Base-by-base conservation (phyloP, 1,284 basidiomycete genomes). In the Vanrija sp. region DNA sequence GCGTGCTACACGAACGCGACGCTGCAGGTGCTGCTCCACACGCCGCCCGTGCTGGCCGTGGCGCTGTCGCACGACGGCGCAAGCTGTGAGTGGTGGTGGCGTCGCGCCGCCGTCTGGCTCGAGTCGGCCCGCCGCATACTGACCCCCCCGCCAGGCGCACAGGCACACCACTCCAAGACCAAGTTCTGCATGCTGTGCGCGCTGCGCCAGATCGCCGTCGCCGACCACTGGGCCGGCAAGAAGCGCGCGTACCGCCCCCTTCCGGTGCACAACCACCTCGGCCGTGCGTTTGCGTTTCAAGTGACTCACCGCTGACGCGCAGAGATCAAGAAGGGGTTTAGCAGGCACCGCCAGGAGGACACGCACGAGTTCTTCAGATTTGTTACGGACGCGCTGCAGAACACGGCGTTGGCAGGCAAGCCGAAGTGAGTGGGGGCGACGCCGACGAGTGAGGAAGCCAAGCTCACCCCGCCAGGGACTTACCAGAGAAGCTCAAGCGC, bases 281-380 rank as follows among this genome's bases (percentile, higher is more conserved):
- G 86, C 71, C 73, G 90, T 89, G 67, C 58, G 86, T 82, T 7
- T 39, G 16, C 12, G 25, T 26, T 3, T 9, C 3, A 18, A 25
- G 50, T 56, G 28, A 56, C 45, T 14, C 10, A 19, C 34, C 34
- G 34, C 34, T 34, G 34, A 34, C 34, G 9, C 15, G 3, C 65
- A 95, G 91, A 81, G 12, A 94, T 98, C 64, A 93, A 93, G 15
- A 93, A 92, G 73, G 87, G 91, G 62, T 86, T 98, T 82, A 85
- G 87, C 49, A 83, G 80, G 72, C 91, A 91, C n/a, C 80, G 92
- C 61, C 96, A 99, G 76, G 96, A 99, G 74, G 96, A 99, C 74
- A 87, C 95, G 4, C 96, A 99, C 75, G 96, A 99, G 76, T 98
- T 98, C 70, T 83, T 99, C 51, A 86, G 96, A 28, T 96, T 97